These are phyloP conservation scores for Auriculariales sp. DNA, from an alignment of 768 basidiomycete species.

Conservation along the genomic window DNA sequence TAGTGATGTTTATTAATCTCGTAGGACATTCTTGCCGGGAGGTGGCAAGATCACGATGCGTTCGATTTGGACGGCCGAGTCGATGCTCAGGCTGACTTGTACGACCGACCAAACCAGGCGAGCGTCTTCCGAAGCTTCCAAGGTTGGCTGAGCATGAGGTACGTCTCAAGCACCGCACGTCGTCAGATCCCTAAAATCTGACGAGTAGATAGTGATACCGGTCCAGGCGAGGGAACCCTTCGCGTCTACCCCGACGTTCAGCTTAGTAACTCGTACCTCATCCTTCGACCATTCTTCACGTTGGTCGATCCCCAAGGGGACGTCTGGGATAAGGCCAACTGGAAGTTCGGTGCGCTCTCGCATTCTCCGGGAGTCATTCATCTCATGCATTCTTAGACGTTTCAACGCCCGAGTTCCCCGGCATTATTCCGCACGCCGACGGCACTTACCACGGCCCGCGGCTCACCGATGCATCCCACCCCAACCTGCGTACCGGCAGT, in stretches of 20 bases:
- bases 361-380: background rate
- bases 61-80: slow-evolving; percentile 47
- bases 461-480: slow-evolving; percentile 43
- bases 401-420: slow-evolving; percentile 35
- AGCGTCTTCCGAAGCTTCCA: slow-evolving; percentile 38
- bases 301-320: slow-evolving; percentile 26
- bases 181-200: slow-evolving; percentile 21
- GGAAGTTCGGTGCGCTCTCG: slow-evolving; percentile 30
- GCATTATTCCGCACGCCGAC: slow-evolving; percentile 20
- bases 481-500: slow-evolving; percentile 45
- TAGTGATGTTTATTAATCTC: background rate
- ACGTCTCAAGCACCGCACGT: slow-evolving; percentile 13
- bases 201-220: slow-evolving; percentile 38
- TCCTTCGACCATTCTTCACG: slow-evolving; percentile 65
- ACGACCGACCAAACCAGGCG: slow-evolving; percentile 21
- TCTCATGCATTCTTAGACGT: slow-evolving; percentile 21
- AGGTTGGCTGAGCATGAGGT: slow-evolving; percentile 67
- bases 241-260: slow-evolving; percentile 52
- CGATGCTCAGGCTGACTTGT: slow-evolving; percentile 48
- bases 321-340: slow-evolving; percentile 34
- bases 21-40: slow-evolving; percentile 38
- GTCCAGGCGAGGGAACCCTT: slow-evolving; percentile 53
- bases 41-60: slow-evolving; percentile 53
- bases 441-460: slow-evolving; percentile 6
- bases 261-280: slow-evolving; percentile 55